Evolutionary conservation across 2,329 filamentous ascomycete genomes (phyloP).

Genomic region (Periconia digitata): DNA sequence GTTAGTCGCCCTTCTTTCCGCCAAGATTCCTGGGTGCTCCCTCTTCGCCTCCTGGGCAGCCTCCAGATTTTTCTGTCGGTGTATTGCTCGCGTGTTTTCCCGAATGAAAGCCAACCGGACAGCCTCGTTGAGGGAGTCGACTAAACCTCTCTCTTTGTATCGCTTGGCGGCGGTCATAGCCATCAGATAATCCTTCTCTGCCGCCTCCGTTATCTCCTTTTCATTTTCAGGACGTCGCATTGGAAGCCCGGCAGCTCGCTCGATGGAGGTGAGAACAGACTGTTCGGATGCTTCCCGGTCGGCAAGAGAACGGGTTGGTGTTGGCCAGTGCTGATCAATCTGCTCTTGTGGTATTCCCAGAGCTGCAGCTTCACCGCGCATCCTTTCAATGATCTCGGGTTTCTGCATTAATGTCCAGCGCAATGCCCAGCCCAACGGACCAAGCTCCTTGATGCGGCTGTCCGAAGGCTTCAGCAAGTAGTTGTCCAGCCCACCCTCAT

Average conservation of each 20-base stretch:
- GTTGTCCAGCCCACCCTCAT: slow-evolving; percentile 84
- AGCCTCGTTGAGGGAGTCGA: slow-evolving; percentile 27
- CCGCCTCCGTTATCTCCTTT: slow-evolving; percentile 2
- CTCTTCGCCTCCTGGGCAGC: not conserved
- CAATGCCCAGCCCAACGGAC: slow-evolving; percentile 85
- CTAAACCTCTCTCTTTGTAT: slow-evolving; percentile 18
- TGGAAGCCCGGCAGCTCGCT: too few relatives aligned
- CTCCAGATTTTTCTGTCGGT: slow-evolving; percentile 1
- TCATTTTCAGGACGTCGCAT: too few relatives aligned
- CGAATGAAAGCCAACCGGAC: slow-evolving; percentile 28
- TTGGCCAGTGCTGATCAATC: slow-evolving; percentile 37
- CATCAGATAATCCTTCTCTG: slow-evolving; percentile 17
- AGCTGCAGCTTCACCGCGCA: slow-evolving; percentile 63
- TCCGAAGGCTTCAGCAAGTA: slow-evolving; percentile 84
- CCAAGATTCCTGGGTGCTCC: not conserved
- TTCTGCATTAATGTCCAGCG: slow-evolving; percentile 90
- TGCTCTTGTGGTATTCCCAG: slow-evolving; percentile 62
- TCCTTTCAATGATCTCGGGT: slow-evolving; percentile 63
- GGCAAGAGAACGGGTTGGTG: slow-evolving; percentile 17
- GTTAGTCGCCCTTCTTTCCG: not conserved
- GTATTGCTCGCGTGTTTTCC: slow-evolving; percentile 14
- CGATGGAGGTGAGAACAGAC: slow-evolving; percentile 3
- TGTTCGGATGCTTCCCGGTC: slow-evolving; percentile 10
- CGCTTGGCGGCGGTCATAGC: slow-evolving; percentile 17
- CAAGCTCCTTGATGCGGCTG: slow-evolving; percentile 78